phyloP scores from a whole-genome alignment of 108 stramenopile genomes.

The Nannochloropsis gaditana region DNA sequence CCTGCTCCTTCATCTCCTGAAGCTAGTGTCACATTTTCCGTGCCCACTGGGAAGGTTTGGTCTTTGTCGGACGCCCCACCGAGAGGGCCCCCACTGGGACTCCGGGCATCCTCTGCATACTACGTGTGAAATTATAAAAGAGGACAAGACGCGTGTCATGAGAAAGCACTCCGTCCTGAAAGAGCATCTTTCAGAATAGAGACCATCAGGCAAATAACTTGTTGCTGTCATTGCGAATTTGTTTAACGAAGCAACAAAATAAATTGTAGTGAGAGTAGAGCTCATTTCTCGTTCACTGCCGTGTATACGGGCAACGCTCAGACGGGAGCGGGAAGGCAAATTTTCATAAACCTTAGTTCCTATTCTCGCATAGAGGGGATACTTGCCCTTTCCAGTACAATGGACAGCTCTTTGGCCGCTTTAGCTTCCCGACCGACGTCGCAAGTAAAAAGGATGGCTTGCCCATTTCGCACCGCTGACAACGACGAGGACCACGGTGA shows the following conservation, averaged over 20 bases:
- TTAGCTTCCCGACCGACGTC: conserved; percentile 16
- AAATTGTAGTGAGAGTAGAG: no score
- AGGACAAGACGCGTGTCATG: not conserved
- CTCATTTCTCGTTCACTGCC: no score
- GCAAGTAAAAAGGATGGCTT: conserved; percentile 2
- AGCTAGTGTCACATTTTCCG: not conserved
- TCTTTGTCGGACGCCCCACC: not conserved
- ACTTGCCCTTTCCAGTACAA: not conserved
- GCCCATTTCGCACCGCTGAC: conserved; percentile 3
- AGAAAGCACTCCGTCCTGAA: not conserved
- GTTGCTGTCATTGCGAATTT: no score
- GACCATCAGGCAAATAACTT: no score
- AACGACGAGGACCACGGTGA: not conserved
- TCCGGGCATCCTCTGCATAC: not conserved
- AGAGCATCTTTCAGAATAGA: no score
- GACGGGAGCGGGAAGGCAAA: no score
- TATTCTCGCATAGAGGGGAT: not conserved
- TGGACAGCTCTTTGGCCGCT: not conserved
- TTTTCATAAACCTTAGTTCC: not conserved
- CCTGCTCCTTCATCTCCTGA: not conserved
- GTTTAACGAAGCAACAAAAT: no score
- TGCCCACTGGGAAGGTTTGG: not conserved
- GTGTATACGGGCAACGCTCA: no score
- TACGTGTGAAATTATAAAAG: not conserved
- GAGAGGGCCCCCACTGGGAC: not conserved